Evolutionary conservation across 768 basidiomycete species (phyloP), one percentile per base, ranked within the genome.

Genomic region (Pleurotus platypus): DNA sequence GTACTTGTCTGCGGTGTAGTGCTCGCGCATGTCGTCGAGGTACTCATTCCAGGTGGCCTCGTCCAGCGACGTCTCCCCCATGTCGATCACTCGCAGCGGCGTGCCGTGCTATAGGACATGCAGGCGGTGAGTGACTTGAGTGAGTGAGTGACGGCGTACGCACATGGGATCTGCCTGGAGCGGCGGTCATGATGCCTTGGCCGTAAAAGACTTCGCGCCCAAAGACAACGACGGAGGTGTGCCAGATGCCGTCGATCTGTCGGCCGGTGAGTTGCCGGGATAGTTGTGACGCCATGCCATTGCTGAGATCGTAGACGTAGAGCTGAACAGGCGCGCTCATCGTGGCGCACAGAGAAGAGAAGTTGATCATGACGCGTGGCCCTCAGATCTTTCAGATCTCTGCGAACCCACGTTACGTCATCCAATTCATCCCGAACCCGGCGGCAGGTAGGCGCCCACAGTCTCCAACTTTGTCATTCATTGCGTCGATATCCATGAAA

Each of bases 171-270:
- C 75, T 77, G 12, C 94, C 94, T 0, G 95, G 94, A 1, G 64
- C 62, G 0, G 88, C 84, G 20, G 81, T 80, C 48, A 65, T 72
- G 57, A 98, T 94, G 2, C 95, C 95, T 63, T 86, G 90, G 2
- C 95, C 94, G 69, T 94, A 98, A 64, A 91, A 96, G 26, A 92
- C 73, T 66, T 98, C 95, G 64, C 86, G 85, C 2, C 85, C 85
- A 69, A 84, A 97, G 2, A 88, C 86, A 46, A 97, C 94, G 18
- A 98, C 81, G 13, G 92, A 93, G 0, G 95, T 96, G 71, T 98
- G 95, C 94, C 95, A 98, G 53, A 98, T 85, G 0, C 95, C 95
- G 60, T 97, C 92, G 54, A 97, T 92, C 70, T 94, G 92, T 53
- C 84, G 82, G 4, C 95, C 95, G 0, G 89, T 90, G 40, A 97